Conservation (phyloP, 2,329 filamentous ascomycete species). For the Colletotrichum gloeosporioides region DNA sequence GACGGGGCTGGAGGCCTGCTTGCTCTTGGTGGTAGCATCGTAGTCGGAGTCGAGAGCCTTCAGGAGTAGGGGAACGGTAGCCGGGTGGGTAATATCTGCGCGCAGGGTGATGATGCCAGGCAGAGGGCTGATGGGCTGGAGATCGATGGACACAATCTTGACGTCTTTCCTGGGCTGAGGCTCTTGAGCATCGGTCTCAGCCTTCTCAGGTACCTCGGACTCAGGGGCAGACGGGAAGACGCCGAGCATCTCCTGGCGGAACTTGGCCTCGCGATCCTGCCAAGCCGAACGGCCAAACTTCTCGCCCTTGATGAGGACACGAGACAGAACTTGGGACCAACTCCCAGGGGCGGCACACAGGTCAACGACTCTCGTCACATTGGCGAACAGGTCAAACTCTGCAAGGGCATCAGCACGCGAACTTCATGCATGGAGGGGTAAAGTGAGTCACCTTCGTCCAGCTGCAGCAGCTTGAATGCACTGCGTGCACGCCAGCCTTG, state of each 20-base stretch:
- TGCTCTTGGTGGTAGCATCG: slow-evolving; percentile 48
- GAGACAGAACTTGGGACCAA: slow-evolving; percentile 96
- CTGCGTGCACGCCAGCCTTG: slow-evolving; percentile 97
- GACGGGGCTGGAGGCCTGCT: slow-evolving; percentile 74
- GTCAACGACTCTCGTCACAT: slow-evolving; percentile 92
- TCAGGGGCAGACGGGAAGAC: slow-evolving; percentile 40
- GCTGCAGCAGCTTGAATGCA: slow-evolving; percentile 95
- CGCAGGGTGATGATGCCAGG: slow-evolving; percentile 91
- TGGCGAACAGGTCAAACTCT: slow-evolving; percentile 93
- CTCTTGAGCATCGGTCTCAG: slow-evolving; percentile 26
- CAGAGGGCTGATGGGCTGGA: slow-evolving; percentile 94
- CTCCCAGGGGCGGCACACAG: slow-evolving; percentile 94
- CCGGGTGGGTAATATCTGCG: slow-evolving; percentile 96
- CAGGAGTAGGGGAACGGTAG: slow-evolving; percentile 88
- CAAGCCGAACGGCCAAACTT: slow-evolving; percentile 85
- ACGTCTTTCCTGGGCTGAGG: slow-evolving; percentile 68
- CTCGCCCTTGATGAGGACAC: slow-evolving; percentile 92
- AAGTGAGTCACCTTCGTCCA: slow-evolving; percentile 71
- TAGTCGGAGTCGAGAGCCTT: slow-evolving; percentile 80
- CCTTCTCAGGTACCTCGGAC: not conserved
- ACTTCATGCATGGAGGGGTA: not conserved
- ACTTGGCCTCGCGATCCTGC: slow-evolving; percentile 79
- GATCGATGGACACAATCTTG: slow-evolving; percentile 93
- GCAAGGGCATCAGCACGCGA: slow-evolving; percentile 24
- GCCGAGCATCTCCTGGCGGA: slow-evolving; percentile 66